A percentile compares a stretch with the other conserved stretches of the same genome.
These are phyloP conservation scores for Combretum micranthum DNA, from an alignment of 345 rosid genomes.

Conservation along the genomic window DNA sequence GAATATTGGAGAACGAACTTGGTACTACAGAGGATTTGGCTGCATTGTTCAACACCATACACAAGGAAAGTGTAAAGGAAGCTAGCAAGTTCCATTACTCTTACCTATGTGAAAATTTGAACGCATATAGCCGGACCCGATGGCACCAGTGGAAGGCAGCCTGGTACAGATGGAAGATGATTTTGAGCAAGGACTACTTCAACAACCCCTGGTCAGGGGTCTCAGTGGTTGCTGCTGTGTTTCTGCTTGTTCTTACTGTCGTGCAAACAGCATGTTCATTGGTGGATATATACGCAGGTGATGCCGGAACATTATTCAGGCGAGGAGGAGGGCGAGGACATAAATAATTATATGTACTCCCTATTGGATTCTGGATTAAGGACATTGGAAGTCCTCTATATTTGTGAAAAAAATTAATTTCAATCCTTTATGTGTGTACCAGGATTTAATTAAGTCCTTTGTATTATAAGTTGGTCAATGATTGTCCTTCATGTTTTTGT, in stretches of 20 bases:
- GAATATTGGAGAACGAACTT: conserved; percentile 10
- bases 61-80: conserved; percentile 13
- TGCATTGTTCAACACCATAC: conserved; percentile 6
- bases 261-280: conserved; percentile 7
- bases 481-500: too few species aligned
- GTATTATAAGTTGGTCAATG: too few species aligned
- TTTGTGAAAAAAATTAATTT: too few species aligned
- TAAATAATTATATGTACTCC: too few species aligned
- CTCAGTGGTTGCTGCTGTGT: conserved; percentile 2
- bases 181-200: conserved; percentile 5
- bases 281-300: neutral
- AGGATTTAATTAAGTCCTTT: too few species aligned
- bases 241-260: conserved; percentile 5
- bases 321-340: neutral
- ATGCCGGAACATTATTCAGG: conserved; percentile 3
- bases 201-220: conserved; percentile 13
- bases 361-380: too few species aligned
- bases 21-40: conserved; percentile 6
- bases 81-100: conserved; percentile 10
- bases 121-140: conserved; percentile 4
- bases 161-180: conserved; percentile 7
- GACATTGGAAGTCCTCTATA: too few species aligned
- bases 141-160: conserved; percentile 13
- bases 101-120: neutral
- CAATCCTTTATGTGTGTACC: too few species aligned